A percentile compares a stretch with the other conserved stretches of the same genome.
These are phyloP conservation scores for Petunia hybrid DNA, from an alignment of 305 asterid genomes.

Conservation along the genomic window DNA sequence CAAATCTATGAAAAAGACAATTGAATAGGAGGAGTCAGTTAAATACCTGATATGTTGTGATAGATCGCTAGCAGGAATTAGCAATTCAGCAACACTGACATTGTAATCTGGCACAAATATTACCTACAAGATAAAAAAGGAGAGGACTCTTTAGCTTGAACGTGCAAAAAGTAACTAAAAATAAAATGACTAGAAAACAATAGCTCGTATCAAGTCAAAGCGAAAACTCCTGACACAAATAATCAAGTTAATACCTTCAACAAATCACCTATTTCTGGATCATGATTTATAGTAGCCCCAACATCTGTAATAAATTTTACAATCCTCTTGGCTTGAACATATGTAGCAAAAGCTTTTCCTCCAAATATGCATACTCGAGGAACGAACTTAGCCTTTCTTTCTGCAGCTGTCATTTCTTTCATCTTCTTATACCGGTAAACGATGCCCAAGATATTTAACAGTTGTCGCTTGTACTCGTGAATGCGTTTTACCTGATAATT, in stretches of 20 bases:
- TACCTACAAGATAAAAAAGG: conserved; percentile 54
- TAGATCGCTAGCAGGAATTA: conserved; percentile 89
- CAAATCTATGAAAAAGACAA: not conserved
- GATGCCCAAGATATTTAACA: conserved; percentile 81
- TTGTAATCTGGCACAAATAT: conserved; percentile 92
- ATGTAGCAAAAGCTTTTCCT: conserved; percentile 91
- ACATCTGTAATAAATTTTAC: conserved; percentile 91
- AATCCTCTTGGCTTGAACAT: conserved; percentile 92
- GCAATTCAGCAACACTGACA: conserved; percentile 85
- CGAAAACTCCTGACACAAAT: not conserved
- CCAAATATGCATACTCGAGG: conserved; percentile 97
- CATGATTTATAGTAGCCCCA: conserved; percentile 88
- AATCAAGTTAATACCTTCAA: conserved; percentile 63
- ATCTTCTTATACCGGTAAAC: conserved; percentile 88
- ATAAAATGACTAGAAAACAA: not conserved
- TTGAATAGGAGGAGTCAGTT: conserved; percentile 28
- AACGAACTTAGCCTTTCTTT: conserved; percentile 71
- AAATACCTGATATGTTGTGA: conserved; percentile 91
- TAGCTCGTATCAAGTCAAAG: conserved; percentile 16
- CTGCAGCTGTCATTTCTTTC: conserved; percentile 85
- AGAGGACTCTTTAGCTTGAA: conserved; percentile 17
- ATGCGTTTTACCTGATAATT: conserved; percentile 83
- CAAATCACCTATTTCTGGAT: conserved; percentile 83
- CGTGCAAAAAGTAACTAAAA: conserved; percentile 15
- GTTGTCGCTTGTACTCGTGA: conserved; percentile 94